Evolutionary conservation across 306 rosid species (phyloP).

Genomic region (Canavalia ensiformis): DNA sequence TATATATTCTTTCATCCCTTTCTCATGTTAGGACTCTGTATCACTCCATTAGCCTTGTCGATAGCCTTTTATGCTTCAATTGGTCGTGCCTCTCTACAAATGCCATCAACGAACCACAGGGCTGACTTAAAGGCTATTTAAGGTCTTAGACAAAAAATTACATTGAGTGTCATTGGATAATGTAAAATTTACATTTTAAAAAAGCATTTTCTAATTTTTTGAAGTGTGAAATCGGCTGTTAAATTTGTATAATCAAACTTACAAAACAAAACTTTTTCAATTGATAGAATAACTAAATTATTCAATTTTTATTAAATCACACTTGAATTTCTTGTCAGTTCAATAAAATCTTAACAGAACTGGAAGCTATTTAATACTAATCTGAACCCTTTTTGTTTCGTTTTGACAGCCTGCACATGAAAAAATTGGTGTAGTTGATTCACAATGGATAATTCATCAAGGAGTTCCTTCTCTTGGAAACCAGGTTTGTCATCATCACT

Average conservation of each 20-base stretch:
- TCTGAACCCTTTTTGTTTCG: conserved; percentile 38
- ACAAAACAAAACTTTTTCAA: neutral
- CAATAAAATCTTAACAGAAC: conserved; percentile 27
- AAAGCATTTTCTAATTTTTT: no score
- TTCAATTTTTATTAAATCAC: no score
- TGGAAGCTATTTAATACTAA: neutral
- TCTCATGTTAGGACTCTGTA: conserved; percentile 6
- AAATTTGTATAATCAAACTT: neutral
- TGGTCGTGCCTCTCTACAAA: conserved; percentile 28
- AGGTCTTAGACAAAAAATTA: no score
- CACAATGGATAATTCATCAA: conserved; percentile 98
- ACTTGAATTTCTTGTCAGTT: neutral
- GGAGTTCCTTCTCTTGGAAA: conserved; percentile 88
- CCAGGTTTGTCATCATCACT: conserved; percentile 68
- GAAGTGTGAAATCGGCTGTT: no score
- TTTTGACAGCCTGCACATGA: conserved; percentile 87
- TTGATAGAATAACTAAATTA: no score
- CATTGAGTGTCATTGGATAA: no score
- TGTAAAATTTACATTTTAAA: no score
- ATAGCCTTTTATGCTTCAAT: conserved; percentile 39
- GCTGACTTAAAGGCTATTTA: neutral
- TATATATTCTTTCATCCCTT: conserved; percentile 15
- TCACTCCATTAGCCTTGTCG: conserved; percentile 9
- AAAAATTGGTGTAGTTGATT: conserved; percentile 97
- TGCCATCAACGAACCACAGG: neutral